These are phyloP conservation scores for Calvatia gigantea DNA, from an alignment of 768 basidiomycete genomes.

Conservation along the genomic window DNA sequence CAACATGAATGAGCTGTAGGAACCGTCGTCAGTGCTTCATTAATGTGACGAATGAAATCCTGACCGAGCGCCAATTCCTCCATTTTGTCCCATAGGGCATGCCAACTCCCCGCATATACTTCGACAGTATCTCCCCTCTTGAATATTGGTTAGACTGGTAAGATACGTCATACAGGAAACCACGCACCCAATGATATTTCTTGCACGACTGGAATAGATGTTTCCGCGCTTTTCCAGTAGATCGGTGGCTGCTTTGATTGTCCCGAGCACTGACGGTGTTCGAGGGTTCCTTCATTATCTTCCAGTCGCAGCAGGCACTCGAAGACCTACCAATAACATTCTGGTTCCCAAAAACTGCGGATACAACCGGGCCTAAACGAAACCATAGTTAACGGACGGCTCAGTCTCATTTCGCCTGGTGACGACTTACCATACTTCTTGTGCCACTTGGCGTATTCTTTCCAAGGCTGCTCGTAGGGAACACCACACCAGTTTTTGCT, in stretches of 20 bases:
- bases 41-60: background rate
- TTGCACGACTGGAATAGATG: slow-evolving; percentile 29
- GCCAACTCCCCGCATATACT: slow-evolving; percentile 26
- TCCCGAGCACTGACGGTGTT: slow-evolving; percentile 21
- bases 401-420: too few relatives aligned
- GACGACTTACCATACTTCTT: background rate
- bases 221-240: slow-evolving; percentile 27
- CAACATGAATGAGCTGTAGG: slow-evolving; percentile 22
- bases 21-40: background rate
- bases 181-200: slow-evolving; percentile 23
- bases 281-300: too few relatives aligned
- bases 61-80: slow-evolving; percentile 29
- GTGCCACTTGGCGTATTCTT: background rate
- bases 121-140: slow-evolving; percentile 25
- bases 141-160: background rate
- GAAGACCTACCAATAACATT: background rate
- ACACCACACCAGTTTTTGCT: background rate
- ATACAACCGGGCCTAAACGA: background rate
- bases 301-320: background rate
- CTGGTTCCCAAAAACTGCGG: background rate
- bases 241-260: slow-evolving; percentile 25
- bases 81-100: slow-evolving; percentile 29
- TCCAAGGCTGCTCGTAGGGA: background rate
- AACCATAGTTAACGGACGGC: too few relatives aligned
- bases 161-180: too few relatives aligned